Evolutionary conservation across 1,284 basidiomycete species (phyloP).

Genomic region (Takashimella koratensis): DNA sequence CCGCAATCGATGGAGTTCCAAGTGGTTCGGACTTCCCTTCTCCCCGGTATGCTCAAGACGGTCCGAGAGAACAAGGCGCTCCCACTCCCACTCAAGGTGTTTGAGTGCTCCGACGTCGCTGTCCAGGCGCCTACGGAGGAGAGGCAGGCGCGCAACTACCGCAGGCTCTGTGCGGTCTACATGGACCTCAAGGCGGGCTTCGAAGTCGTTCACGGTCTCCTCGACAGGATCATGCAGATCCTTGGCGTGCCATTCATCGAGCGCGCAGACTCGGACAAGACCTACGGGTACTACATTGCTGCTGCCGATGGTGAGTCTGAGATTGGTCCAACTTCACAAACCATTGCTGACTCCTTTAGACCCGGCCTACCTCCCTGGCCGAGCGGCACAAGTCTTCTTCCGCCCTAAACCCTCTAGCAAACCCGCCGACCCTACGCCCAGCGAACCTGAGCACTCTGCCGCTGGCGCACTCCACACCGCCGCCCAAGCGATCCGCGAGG

Average conservation of each 20-base stretch:
- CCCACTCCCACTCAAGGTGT: slow-evolving; percentile 84
- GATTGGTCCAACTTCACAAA: background rate
- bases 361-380: slow-evolving; percentile 88
- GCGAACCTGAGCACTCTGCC: slow-evolving; percentile 13
- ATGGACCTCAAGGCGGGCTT: slow-evolving; percentile 96
- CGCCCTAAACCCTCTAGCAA: slow-evolving; percentile 57
- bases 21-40: slow-evolving; percentile 89
- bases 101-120: slow-evolving; percentile 91
- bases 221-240: slow-evolving; percentile 93
- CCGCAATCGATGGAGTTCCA: slow-evolving; percentile 98
- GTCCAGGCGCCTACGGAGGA: slow-evolving; percentile 77
- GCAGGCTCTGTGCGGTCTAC: slow-evolving; percentile 86
- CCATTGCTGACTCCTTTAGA: slow-evolving; percentile 53
- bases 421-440: slow-evolving; percentile 29
- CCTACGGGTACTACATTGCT: slow-evolving; percentile 86
- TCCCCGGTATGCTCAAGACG: slow-evolving; percentile 95
- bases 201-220: slow-evolving; percentile 90
- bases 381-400: slow-evolving; percentile 86
- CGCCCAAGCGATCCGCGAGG: slow-evolving; percentile 46
- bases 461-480: slow-evolving; percentile 44
- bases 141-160: slow-evolving; percentile 79
- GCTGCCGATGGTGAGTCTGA: slow-evolving; percentile 73
- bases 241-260: slow-evolving; percentile 79
- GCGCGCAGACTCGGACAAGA: slow-evolving; percentile 56
- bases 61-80: slow-evolving; percentile 94